phyloP scores from a whole-genome alignment of 495 filamentous ascomycete species.

The Neurospora pannonica region DNA sequence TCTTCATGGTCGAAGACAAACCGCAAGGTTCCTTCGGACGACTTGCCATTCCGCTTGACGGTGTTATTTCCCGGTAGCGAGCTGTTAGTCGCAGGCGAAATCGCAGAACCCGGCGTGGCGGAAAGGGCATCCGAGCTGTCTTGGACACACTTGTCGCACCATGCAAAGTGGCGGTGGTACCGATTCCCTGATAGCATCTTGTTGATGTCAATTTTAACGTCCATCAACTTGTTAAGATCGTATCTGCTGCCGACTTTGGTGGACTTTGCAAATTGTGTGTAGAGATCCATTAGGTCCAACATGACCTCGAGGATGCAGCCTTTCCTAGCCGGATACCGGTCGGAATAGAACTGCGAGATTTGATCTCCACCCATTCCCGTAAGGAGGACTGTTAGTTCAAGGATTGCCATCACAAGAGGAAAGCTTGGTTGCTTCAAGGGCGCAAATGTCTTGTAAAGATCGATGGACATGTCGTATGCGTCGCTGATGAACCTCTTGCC shows the following conservation, averaged over 20 bases:
- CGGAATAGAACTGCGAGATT: constrained; percentile 38
- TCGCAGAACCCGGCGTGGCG: constrained; percentile 24
- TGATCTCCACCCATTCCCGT: constrained; percentile 39
- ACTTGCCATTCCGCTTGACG: constrained; percentile 38
- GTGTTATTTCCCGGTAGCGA: constrained; percentile 23
- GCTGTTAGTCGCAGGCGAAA: constrained; percentile 29
- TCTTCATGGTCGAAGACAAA: constrained; percentile 82
- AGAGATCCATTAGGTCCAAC: constrained; percentile 79
- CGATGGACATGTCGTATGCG: constrained; percentile 73
- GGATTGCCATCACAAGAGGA: constrained; percentile 69
- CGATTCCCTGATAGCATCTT: constrained; percentile 46
- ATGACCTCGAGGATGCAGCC: constrained; percentile 75
- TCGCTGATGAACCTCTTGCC: constrained; percentile 43
- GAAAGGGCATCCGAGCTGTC: constrained; percentile 22
- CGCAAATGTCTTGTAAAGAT: constrained; percentile 85
- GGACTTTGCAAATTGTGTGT: constrained; percentile 60
- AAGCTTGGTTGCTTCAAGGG: constrained; percentile 78
- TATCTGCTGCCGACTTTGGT: constrained; percentile 66
- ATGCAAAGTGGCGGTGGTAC: constrained; percentile 28
- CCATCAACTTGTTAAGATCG: constrained; percentile 66
- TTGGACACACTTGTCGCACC: constrained; percentile 34
- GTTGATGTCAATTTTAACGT: constrained; percentile 78
- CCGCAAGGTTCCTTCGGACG: constrained; percentile 68
- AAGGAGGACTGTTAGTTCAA: constrained; percentile 70
- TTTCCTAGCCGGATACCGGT: constrained; percentile 22